Conservation (phyloP, 2,329 filamentous ascomycete species). For the Aspergillus sp. region DNA sequence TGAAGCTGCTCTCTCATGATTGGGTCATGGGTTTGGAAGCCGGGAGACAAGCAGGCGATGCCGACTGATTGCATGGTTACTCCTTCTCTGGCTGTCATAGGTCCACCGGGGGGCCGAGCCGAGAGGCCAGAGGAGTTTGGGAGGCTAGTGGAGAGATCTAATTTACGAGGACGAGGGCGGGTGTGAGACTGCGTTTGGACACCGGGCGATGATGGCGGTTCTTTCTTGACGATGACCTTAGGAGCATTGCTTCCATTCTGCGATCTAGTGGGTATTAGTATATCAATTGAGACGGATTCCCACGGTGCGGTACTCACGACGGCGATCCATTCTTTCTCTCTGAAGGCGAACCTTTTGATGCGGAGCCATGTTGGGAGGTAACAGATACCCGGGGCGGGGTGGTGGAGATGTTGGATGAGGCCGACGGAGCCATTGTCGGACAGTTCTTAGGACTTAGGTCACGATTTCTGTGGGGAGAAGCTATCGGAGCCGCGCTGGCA, state of each 20-base stretch:
- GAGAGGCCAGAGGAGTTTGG: conserved; percentile 46
- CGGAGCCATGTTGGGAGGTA: conserved; percentile 29
- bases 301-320: conserved; percentile 41
- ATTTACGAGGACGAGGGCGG: conserved; percentile 41
- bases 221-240: conserved; percentile 94
- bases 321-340: conserved; percentile 36
- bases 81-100: conserved; percentile 71
- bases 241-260: conserved; percentile 52
- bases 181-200: conserved; percentile 57
- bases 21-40: conserved; percentile 95
- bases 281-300: neutral
- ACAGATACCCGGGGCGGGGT: conserved; percentile 28
- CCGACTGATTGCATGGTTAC: conserved; percentile 88
- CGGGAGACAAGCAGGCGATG: conserved; percentile 87
- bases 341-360: conserved; percentile 26
- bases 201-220: conserved; percentile 77
- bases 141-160: conserved; percentile 42
- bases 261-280: conserved; percentile 14
- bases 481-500: conserved; percentile 38
- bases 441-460: conserved; percentile 43
- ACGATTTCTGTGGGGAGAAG: conserved; percentile 38
- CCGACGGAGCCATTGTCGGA: conserved; percentile 36
- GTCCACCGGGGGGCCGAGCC: conserved; percentile 62
- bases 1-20: conserved; percentile 93
- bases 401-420: conserved; percentile 25